These are phyloP conservation scores for Colletotrichum cuscutae DNA, from an alignment of 2,329 filamentous ascomycete genomes.

Conservation along the genomic window DNA sequence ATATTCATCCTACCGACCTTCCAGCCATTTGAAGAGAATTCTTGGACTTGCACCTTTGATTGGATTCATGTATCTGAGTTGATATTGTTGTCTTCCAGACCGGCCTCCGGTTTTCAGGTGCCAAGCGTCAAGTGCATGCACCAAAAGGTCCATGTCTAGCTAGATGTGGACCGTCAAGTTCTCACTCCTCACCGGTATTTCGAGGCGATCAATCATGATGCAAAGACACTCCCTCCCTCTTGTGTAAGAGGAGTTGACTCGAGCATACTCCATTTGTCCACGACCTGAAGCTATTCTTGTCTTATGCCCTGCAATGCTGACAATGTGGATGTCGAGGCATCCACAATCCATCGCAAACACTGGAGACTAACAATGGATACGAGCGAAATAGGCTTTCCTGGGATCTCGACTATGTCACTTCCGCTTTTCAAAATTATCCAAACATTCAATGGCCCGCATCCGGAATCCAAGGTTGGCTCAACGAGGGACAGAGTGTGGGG, in stretches of 20 bases:
- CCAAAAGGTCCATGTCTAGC: background rate
- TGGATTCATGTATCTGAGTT: background rate
- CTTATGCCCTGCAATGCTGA: background rate
- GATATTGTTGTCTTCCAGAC: background rate
- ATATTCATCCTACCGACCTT: no score
- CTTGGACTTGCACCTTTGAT: background rate
- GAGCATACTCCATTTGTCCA: background rate
- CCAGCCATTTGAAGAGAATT: no score
- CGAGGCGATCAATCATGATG: background rate
- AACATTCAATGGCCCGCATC: background rate
- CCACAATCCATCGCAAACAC: no score
- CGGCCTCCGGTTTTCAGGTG: background rate
- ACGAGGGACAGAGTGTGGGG: background rate
- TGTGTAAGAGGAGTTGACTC: background rate
- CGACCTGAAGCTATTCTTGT: background rate
- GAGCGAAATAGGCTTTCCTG: background rate
- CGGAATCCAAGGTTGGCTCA: background rate
- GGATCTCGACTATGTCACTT: background rate
- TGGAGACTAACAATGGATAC: background rate
- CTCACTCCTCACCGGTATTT: background rate
- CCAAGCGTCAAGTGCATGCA: background rate
- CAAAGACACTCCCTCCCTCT: background rate
- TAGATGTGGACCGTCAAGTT: background rate
- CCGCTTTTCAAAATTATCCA: background rate
- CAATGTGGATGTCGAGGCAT: background rate